These are phyloP conservation scores for Marchantia paleacea DNA, from an alignment of 225 moss, liverwort and hornwort species.

Conservation along the genomic window DNA sequence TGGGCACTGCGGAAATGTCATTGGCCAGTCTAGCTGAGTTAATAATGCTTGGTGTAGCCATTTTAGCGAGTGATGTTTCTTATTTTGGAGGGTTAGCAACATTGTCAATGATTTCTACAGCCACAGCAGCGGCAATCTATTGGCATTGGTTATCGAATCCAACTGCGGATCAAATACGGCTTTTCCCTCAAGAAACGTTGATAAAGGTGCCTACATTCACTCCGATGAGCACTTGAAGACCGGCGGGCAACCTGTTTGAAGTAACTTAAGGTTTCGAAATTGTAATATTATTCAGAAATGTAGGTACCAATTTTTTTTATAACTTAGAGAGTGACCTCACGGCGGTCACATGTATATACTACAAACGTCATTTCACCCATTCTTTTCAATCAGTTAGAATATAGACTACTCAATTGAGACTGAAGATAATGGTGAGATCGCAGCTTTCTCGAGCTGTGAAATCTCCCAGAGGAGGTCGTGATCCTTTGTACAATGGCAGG, in stretches of 20 bases:
- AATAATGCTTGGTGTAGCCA: constrained; percentile 77
- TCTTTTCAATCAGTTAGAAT: not conserved
- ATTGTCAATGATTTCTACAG: constrained; percentile 65
- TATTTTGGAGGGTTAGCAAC: constrained; percentile 72
- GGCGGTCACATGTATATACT: not conserved
- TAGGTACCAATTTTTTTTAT: not conserved
- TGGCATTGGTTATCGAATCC: constrained; percentile 79
- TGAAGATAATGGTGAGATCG: not conserved
- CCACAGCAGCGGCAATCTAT: constrained; percentile 68
- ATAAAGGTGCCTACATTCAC: constrained; percentile 1
- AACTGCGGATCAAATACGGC: constrained; percentile 53
- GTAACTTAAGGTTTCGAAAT: not conserved
- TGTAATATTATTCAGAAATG: not conserved
- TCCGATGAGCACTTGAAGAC: not conserved
- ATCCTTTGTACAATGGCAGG: not conserved
- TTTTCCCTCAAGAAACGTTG: constrained; percentile 56
- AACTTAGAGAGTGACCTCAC: not conserved
- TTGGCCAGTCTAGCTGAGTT: constrained; percentile 76
- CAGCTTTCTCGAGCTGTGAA: not conserved
- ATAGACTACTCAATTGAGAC: not conserved
- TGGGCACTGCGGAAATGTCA: constrained; percentile 80
- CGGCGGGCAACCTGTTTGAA: not conserved
- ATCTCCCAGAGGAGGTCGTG: not conserved
- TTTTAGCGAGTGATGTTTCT: constrained; percentile 69
- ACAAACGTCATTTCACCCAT: not conserved